Base-by-base conservation (phyloP, 129 eudicot species). In the Glebionis coronaria region DNA sequence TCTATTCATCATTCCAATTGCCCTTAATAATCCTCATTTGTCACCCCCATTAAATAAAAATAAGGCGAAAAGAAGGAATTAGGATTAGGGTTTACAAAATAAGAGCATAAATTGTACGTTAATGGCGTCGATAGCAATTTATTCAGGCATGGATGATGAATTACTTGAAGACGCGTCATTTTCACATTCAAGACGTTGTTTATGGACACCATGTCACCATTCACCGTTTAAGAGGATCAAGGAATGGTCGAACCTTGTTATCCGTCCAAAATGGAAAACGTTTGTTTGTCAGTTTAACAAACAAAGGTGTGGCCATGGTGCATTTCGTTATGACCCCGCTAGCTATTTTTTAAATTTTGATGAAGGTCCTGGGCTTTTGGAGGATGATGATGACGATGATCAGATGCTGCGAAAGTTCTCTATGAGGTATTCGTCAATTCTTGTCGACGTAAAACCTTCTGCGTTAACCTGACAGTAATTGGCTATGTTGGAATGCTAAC, bases 201-300 rank as follows among this genome's bases (percentile, higher is more conserved):
- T 73, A 38, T 70, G 75, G 68, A 75, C 76, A 35, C 77, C 85
- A 15, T 79, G 85, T 56, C 71, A 76, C 15, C 61, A 72, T 45
- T 63, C 46, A 2, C 71, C 75, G 3, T 56, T 79, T 56, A 76
- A 68, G 68, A 84, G 62, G 68, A 66, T 77, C 23, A 60, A 79
- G 71, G 84, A 82, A 49, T 88, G 91, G 95, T 88, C 95, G 79
- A 86, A 82, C 57, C 75, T 84, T 47, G 82, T 78, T 12, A 84
- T 81, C 63, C 76, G 85, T 0, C 91, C 88, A 4, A 82, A 78
- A 52, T 78, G 87, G 86, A 82, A 84, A 80, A 80, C 84, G 61
- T 78, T 84, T 40, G 82, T 84, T 12, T 88, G 88, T 49, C 82
- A 81, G 75, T 75, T 84, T 52, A 80, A 72, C 40, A 74, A 70